Evolutionary conservation across 345 rosid genomes (phyloP), one percentile per base, ranked within the genome.

Genomic region (Anacardium occidentale): DNA sequence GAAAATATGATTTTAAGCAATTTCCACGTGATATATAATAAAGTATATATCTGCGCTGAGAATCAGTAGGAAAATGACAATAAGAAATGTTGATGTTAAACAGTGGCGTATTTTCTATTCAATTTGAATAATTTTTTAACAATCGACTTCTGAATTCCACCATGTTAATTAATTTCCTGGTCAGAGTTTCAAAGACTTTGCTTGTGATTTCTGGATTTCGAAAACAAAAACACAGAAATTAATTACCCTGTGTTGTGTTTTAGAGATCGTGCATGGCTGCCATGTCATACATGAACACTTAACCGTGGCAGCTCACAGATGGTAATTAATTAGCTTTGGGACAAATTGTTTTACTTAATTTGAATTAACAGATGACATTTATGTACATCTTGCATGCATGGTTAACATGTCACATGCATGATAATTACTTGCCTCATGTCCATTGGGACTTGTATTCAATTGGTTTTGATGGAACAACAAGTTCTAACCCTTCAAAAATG

Each of bases 251-350:
- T 15, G 4, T 4, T 50, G 5, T 50, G 53, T 13, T 13, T 15
- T 21, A 57, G 13, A 61, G 54, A 60, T 52, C 45, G 32, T 74
- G 84, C 84, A 83, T 76, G 79, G 70, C 29, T 62, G 75, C 77
- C 81, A 64, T 59, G 26, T 55, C 34, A 55, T 7, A 7, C 42
- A 37, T 37, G 42, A 24, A 22, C 21, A 61, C 3, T 61, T n/a
- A n/a, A n/a, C n/a, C n/a, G n/a, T n/a, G n/a, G n/a, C n/a, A n/a
- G n/a, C n/a, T n/a, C n/a, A n/a, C n/a, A n/a, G 5, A 25, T 32
- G 22, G 68, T 53, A 64, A 44, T 64, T 25, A 44, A 37, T 62
- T 62, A 32, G 66, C 6, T 37, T 37, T 3, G 53, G 18, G 14
- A 48, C 5, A 48, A 48, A 14, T 14, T 12, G 14, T 48, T 48